phyloP scores from a whole-genome alignment of 2,329 filamentous ascomycete species.

The Clonostachys rhizophaga region DNA sequence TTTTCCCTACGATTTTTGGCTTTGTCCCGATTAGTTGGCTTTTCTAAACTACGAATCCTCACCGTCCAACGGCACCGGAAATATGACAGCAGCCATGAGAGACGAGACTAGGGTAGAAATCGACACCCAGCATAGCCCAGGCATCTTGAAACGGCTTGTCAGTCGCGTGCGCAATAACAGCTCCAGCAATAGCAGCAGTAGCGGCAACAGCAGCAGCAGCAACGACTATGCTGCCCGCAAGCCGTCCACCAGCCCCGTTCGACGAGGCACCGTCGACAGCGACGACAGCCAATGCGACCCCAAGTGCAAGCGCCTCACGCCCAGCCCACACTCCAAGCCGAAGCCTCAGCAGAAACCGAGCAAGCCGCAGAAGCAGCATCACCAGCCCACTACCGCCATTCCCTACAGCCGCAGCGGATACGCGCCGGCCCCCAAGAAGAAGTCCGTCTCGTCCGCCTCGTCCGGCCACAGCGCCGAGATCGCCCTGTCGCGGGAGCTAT shows the following conservation, averaged over 20 bases:
- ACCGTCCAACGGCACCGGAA: no score
- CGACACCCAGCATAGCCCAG: neutral
- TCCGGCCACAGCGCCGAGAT: conserved; percentile 5
- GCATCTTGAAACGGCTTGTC: conserved; percentile 4
- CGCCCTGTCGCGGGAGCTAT: conserved; percentile 17
- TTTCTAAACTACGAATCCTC: no score
- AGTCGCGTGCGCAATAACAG: conserved; percentile 1
- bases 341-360: neutral
- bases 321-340: neutral
- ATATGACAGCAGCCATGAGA: no score
- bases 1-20: no score
- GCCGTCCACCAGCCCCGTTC: neutral
- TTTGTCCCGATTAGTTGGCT: no score
- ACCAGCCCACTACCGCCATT: neutral
- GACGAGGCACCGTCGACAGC: neutral
- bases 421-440: neutral
- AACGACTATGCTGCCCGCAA: neutral
- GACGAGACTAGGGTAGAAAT: no score
- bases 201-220: neutral
- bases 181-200: neutral
- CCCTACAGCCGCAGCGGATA: neutral
- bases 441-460: neutral
- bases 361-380: neutral
- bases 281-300: neutral
- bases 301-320: neutral